phyloP scores from a whole-genome alignment of 345 rosid species.

The Eucalyptus curtisii region DNA sequence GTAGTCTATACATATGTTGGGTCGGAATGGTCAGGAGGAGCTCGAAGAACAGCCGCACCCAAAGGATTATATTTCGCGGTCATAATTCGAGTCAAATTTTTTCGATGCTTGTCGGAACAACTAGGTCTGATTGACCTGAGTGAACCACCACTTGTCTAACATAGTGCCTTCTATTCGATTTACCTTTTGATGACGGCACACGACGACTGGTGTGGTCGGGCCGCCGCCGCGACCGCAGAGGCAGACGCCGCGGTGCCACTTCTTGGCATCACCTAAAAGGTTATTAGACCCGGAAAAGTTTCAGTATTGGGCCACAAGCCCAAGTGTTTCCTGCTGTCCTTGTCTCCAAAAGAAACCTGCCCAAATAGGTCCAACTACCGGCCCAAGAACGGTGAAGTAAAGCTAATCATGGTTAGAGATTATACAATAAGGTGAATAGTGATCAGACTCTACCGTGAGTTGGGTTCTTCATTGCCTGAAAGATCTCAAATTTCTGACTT shows the following conservation, averaged over 20 bases:
- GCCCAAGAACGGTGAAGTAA: background rate
- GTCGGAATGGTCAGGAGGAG: background rate
- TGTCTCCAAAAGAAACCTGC: background rate
- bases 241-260: background rate
- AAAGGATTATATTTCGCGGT: background rate
- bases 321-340: background rate
- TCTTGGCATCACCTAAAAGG: background rate
- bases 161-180: background rate
- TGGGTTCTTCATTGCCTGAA: background rate
- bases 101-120: rapidly evolving
- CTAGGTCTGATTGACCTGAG: rapidly evolving
- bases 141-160: background rate
- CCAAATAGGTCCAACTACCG: background rate
- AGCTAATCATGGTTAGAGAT: background rate
- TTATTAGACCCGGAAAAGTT: background rate
- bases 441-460: background rate
- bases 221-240: background rate
- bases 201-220: background rate
- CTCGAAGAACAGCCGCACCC: background rate
- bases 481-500: background rate
- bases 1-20: background rate
- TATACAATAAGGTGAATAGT: rapidly evolving
- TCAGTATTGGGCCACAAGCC: background rate
- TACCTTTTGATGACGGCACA: background rate
- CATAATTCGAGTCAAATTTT: background rate